A percentile compares a stretch with the other conserved stretches of the same genome.
phyloP scores from a whole-genome alignment of 164 flowering plant species.

The Malania oleifera region DNA sequence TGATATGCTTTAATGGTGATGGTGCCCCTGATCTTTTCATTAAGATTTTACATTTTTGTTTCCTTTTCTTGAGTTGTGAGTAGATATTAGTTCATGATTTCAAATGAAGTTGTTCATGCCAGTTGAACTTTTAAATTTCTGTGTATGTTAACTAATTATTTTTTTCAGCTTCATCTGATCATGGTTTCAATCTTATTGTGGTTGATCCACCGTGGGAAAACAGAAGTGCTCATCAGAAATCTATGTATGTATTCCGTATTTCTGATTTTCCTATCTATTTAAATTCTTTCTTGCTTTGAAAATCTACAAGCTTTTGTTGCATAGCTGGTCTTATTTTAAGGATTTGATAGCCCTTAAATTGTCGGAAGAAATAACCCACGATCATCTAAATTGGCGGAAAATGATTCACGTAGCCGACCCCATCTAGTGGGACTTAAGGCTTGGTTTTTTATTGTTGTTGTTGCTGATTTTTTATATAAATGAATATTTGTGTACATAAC shows the following conservation, averaged over 20 bases:
- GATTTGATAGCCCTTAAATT: no score
- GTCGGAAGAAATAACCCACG: no score
- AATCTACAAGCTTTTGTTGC: neutral
- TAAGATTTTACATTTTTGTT: neutral
- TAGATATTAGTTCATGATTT: neutral
- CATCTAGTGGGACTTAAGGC: no score
- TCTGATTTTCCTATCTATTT: no score
- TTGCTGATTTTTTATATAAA: no score
- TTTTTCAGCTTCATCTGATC: constrained; percentile 45
- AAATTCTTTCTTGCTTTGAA: neutral
- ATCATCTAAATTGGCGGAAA: no score
- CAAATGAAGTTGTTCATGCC: neutral
- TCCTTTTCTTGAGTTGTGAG: neutral
- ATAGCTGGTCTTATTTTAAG: no score
- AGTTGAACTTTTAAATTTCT: neutral
- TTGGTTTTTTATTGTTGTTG: no score
- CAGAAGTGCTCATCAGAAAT: constrained; percentile 78
- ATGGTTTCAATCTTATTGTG: constrained; percentile 77
- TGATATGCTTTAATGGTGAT: no score
- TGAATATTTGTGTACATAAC: no score
- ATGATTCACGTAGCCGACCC: no score
- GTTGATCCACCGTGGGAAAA: constrained; percentile 99
- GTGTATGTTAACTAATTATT: neutral
- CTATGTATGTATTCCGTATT: constrained; percentile 32
- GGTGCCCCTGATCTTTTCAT: neutral